Evolutionary conservation across 345 rosid genomes (phyloP).

Genomic region (Hirschfeldia incana): DNA sequence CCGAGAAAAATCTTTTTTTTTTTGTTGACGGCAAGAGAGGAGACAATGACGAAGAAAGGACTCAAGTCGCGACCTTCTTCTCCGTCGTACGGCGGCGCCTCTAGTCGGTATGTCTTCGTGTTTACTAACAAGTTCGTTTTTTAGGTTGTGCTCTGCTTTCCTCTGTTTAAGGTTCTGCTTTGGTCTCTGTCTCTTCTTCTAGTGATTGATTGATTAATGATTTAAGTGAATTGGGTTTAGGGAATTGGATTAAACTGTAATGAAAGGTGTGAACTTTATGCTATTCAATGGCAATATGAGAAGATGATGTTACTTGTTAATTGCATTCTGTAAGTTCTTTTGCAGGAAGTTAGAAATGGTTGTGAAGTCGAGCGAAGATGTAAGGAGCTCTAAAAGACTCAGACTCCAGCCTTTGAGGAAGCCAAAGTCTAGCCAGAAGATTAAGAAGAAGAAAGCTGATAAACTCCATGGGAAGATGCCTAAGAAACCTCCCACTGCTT

Average conservation of each 20-base stretch:
- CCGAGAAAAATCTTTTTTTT: background rate
- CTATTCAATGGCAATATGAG: background rate
- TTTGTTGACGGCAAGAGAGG: background rate
- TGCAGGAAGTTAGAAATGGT: conserved; percentile 43
- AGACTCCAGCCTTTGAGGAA: conserved; percentile 37
- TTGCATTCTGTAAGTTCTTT: background rate
- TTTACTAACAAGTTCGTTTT: background rate
- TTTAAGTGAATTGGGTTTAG: background rate
- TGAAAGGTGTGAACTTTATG: background rate
- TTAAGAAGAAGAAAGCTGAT: conserved; percentile 41
- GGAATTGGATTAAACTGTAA: background rate
- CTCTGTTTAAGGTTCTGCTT: conserved; percentile 23
- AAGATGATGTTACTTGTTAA: background rate
- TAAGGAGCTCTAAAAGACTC: conserved; percentile 37
- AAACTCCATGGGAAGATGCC: conserved; percentile 62
- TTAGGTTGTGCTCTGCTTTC: background rate
- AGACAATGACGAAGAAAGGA: conserved; percentile 43
- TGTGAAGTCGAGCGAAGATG: conserved; percentile 30
- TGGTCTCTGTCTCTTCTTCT: background rate
- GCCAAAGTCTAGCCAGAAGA: conserved; percentile 35
- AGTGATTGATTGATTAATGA: background rate
- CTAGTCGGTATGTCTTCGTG: conserved; percentile 29
- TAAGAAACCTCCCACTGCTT: conserved; percentile 92
- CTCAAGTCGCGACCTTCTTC: conserved; percentile 31
- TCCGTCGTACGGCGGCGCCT: conserved; percentile 27